These are phyloP conservation scores for Xylariaceae sp. DNA, from an alignment of 2,329 filamentous ascomycete species.

Conservation along the genomic window DNA sequence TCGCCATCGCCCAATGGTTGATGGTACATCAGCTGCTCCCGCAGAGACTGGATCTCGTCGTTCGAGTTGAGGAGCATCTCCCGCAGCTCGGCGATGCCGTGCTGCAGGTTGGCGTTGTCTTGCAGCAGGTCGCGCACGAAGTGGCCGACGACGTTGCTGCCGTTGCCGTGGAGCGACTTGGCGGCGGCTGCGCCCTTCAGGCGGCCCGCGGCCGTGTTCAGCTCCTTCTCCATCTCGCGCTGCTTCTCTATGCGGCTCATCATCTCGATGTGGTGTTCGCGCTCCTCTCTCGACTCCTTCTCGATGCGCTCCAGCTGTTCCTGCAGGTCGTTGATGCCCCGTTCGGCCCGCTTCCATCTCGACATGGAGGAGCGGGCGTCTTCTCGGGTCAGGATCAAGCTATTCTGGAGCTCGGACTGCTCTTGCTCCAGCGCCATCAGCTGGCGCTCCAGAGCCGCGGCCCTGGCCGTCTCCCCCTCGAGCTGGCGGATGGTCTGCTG, in stretches of 20 bases:
- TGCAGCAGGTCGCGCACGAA: slow-evolving; percentile 94
- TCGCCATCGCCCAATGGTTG: slow-evolving; percentile 53
- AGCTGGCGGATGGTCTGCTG: slow-evolving; percentile 70
- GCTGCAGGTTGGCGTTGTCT: slow-evolving; percentile 89
- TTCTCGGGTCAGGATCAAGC: slow-evolving; percentile 58
- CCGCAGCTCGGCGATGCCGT: slow-evolving; percentile 82
- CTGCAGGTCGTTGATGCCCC: slow-evolving; percentile 68
- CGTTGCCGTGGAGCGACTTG: slow-evolving; percentile 53
- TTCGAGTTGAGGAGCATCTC: slow-evolving; percentile 89
- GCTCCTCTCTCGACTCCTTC: slow-evolving; percentile 70
- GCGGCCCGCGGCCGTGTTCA: slow-evolving; percentile 70
- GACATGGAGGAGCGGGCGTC: slow-evolving; percentile 73
- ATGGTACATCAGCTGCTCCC: slow-evolving; percentile 74
- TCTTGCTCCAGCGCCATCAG: slow-evolving; percentile 73
- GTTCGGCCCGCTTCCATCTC: slow-evolving; percentile 80
- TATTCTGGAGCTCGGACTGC: slow-evolving; percentile 63
- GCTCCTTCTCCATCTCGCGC: slow-evolving; percentile 71
- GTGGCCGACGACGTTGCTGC: slow-evolving; percentile 73
- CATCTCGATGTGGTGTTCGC: slow-evolving; percentile 72
- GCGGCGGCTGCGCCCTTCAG: slow-evolving; percentile 73
- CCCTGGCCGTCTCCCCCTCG: slow-evolving; percentile 64
- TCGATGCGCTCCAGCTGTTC: slow-evolving; percentile 87
- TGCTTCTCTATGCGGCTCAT: slow-evolving; percentile 77
- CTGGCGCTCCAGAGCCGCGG: slow-evolving; percentile 73
- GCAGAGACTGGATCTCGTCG: slow-evolving; percentile 80